Percentiles rank a stretch among this genome's conserved stretches.
Conservation (phyloP, 148 eudicot genomes). For the Nepenthes mirabilis region DNA sequence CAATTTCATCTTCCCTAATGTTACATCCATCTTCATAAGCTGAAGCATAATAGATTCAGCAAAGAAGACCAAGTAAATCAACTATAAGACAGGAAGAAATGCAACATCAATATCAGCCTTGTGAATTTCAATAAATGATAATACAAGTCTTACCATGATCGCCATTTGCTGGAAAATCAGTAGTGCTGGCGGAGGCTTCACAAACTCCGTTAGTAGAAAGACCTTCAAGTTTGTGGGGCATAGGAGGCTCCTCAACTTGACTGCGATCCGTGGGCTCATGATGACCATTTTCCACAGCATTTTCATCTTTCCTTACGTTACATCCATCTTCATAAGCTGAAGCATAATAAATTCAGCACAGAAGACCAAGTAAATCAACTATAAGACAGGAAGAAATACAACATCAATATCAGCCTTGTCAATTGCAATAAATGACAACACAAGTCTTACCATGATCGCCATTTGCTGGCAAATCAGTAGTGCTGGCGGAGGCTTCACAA, state of each 20-base stretch:
- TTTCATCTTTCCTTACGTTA: slow-evolving; percentile 21
- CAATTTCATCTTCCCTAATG: slow-evolving; percentile 22
- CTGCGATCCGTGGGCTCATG: slow-evolving; percentile 25
- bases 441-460: slow-evolving; percentile 20
- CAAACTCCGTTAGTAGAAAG: slow-evolving; percentile 13
- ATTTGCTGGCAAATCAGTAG: slow-evolving; percentile 6
- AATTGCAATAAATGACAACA: not conserved
- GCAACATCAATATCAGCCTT: not conserved
- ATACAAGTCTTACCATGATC: slow-evolving; percentile 18
- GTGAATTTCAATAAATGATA: not conserved
- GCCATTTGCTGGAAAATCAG: slow-evolving; percentile 6
- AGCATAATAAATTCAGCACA: not conserved
- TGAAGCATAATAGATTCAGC: not conserved
- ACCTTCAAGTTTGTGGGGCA: slow-evolving; percentile 21
- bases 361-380: not conserved
- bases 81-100: not conserved
- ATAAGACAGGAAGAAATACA: slow-evolving; percentile 1
- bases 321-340: slow-evolving; percentile 18
- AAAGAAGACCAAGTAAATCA: not conserved
- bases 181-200: slow-evolving; percentile 21
- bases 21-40: slow-evolving; percentile 20
- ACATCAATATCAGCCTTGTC: not conserved
- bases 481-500: slow-evolving; percentile 20
- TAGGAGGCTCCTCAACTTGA: slow-evolving; percentile 21
- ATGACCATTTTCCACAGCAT: slow-evolving; percentile 32